These are phyloP conservation scores for Rhodotorula sp. DNA, from an alignment of 1,284 basidiomycete genomes.

Conservation along the genomic window DNA sequence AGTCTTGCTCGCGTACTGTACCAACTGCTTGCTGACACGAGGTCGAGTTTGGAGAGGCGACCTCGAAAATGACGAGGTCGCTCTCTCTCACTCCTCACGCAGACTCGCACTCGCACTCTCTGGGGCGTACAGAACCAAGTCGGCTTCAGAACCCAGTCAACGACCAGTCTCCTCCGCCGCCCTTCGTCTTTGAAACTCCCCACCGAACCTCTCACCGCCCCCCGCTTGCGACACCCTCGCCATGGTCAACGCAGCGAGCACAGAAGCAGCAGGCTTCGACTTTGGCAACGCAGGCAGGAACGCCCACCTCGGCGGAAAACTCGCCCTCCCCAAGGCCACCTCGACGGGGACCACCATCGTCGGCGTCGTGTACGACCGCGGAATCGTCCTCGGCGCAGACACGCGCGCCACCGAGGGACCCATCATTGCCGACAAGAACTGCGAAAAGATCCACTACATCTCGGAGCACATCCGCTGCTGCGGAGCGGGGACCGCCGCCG, in stretches of 20 bases:
- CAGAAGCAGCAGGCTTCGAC: constrained; percentile 31
- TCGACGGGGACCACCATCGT: constrained; percentile 82
- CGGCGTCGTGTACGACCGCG: constrained; percentile 80
- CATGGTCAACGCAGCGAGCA: constrained; percentile 1
- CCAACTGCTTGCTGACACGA: too few species aligned
- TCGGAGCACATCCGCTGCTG: constrained; percentile 94
- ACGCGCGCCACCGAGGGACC: constrained; percentile 68
- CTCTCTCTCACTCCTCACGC: not conserved
- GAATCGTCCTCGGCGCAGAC: constrained; percentile 93
- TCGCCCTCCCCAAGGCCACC: constrained; percentile 45
- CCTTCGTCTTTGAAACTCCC: not conserved
- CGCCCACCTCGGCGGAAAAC: constrained; percentile 24
- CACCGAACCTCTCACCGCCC: not conserved
- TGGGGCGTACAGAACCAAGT: too few species aligned
- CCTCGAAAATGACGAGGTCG: not conserved
- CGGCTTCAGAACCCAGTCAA: too few species aligned
- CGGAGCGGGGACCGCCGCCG: constrained; percentile 86
- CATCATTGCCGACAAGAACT: constrained; percentile 99
- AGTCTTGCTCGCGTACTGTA: too few species aligned
- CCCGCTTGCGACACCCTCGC: not conserved
- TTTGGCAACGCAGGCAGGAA: constrained; percentile 42
- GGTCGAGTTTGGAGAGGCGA: not conserved
- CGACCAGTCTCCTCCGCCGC: too few species aligned
- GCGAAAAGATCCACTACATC: constrained; percentile 99
- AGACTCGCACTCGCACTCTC: too few species aligned